Percentiles rank a stretch among this genome's conserved stretches.
Conservation (phyloP, 352 stramenopile genomes). For the Thalassiosira hispida region DNA sequence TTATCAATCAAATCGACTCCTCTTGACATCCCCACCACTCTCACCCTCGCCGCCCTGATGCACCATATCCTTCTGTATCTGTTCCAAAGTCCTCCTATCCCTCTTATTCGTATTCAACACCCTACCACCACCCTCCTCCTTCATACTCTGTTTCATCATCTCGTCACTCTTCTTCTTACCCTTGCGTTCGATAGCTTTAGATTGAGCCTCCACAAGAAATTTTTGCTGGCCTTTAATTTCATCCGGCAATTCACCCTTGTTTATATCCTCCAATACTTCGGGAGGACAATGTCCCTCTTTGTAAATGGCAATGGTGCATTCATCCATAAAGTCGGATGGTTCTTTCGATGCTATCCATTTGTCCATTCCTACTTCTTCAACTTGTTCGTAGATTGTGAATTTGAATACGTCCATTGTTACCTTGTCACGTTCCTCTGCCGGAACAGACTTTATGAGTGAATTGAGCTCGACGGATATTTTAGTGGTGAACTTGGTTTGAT, state of each 20-base stretch:
- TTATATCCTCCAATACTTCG: conserved; percentile 82
- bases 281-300: conserved; percentile 79
- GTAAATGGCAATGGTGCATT: conserved; percentile 77
- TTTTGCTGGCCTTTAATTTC: conserved; percentile 73
- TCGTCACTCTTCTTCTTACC: conserved; percentile 41
- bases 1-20: conserved; percentile 35
- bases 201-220: conserved; percentile 53
- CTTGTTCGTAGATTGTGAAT: conserved; percentile 81
- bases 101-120: conserved; percentile 83
- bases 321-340: conserved; percentile 80
- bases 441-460: conserved; percentile 50
- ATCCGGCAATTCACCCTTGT: conserved; percentile 79
- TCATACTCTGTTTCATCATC: conserved; percentile 39
- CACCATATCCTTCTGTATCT: conserved; percentile 77
- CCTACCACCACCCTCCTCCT: conserved; percentile 37
- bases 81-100: conserved; percentile 82
- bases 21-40: conserved; percentile 36
- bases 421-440: conserved; percentile 54
- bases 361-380: conserved; percentile 81
- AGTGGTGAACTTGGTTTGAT: conserved; percentile 24
- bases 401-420: conserved; percentile 84
- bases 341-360: conserved; percentile 82
- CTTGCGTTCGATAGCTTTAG: conserved; percentile 47
- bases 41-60: conserved; percentile 13
- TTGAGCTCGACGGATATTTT: conserved; percentile 63